Conservation (phyloP, 1,284 basidiomycete species). For the Melampsora larici-populina region DNA sequence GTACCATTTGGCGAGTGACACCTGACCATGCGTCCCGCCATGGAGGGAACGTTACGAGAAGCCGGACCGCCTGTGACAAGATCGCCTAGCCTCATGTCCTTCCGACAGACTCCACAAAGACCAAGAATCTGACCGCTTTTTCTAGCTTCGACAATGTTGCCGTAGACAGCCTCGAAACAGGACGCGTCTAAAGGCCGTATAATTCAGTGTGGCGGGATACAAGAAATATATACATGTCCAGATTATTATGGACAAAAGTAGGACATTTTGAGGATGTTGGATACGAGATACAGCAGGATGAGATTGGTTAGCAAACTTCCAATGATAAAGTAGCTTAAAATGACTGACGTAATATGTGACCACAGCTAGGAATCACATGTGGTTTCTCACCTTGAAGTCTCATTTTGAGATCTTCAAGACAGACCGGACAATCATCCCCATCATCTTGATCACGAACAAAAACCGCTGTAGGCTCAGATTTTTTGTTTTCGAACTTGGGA, state of each 20-base stretch:
- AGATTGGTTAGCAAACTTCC: neutral
- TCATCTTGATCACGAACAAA: constrained; percentile 60
- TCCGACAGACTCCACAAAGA: constrained; percentile 91
- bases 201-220: neutral
- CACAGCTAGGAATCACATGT: constrained; percentile 91
- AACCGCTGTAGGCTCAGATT: constrained; percentile 49
- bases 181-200: constrained; percentile 60
- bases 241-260: neutral
- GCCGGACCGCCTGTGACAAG: neutral
- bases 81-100: constrained; percentile 66
- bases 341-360: constrained; percentile 93
- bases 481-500: neutral
- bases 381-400: constrained; percentile 74
- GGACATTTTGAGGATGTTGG: neutral
- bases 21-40: neutral
- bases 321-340: neutral
- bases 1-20: neutral
- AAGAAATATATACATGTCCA: neutral
- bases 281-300: neutral
- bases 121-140: constrained; percentile 62
- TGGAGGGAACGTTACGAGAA: neutral
- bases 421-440: constrained; percentile 83
- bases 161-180: constrained; percentile 93
- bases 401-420: constrained; percentile 81
- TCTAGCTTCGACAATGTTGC: constrained; percentile 68